A percentile compares a stretch with the other conserved stretches of the same genome.
phyloP scores from a whole-genome alignment of 2,329 filamentous ascomycete species.

The Epichloe amarillans region DNA sequence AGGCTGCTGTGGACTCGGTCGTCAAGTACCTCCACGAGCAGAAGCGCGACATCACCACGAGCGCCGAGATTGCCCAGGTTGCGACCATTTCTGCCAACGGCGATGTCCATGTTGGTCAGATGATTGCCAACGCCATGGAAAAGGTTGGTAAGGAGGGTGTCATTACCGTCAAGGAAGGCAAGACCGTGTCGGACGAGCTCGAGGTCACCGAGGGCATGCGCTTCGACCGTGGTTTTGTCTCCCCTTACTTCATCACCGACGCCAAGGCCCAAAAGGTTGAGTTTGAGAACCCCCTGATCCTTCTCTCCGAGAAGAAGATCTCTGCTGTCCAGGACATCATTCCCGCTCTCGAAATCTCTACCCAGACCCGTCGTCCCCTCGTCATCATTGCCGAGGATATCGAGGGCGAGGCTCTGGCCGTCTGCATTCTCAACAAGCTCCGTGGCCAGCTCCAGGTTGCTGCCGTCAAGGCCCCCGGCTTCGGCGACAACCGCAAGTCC shows the following conservation, averaged over 20 bases:
- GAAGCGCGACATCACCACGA: slow-evolving; percentile 97
- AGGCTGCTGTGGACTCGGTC: slow-evolving; percentile 88
- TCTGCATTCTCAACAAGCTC: slow-evolving; percentile 99
- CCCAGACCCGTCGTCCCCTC: slow-evolving; percentile 84
- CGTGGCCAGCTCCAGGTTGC: slow-evolving; percentile 97
- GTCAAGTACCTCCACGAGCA: slow-evolving; percentile 90
- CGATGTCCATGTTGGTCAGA: slow-evolving; percentile 83
- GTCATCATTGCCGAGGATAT: slow-evolving; percentile 99
- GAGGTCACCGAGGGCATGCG: slow-evolving; percentile 99
- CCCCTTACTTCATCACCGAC: slow-evolving; percentile 99
- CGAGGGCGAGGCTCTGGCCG: slow-evolving; percentile 92
- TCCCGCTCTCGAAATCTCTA: slow-evolving; percentile 91
- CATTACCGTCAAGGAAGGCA: slow-evolving; percentile 99
- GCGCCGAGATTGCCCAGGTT: slow-evolving; percentile 92
- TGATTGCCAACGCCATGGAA: slow-evolving; percentile 98
- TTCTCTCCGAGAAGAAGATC: slow-evolving; percentile 99
- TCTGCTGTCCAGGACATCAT: slow-evolving; percentile 98
- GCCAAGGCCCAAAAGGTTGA: slow-evolving; percentile 98
- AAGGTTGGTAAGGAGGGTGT: slow-evolving; percentile 99
- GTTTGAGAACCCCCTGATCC: slow-evolving; percentile 99
- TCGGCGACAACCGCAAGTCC: slow-evolving; percentile 99
- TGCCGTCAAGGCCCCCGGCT: slow-evolving; percentile 93
- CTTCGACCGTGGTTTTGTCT: slow-evolving; percentile 97
- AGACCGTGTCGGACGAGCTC: slow-evolving; percentile 94
- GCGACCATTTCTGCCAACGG: slow-evolving; percentile 98